Evolutionary conservation across 345 rosid species (phyloP), one percentile per base, ranked within the genome.

Genomic region (Hirschfeldia incana): DNA sequence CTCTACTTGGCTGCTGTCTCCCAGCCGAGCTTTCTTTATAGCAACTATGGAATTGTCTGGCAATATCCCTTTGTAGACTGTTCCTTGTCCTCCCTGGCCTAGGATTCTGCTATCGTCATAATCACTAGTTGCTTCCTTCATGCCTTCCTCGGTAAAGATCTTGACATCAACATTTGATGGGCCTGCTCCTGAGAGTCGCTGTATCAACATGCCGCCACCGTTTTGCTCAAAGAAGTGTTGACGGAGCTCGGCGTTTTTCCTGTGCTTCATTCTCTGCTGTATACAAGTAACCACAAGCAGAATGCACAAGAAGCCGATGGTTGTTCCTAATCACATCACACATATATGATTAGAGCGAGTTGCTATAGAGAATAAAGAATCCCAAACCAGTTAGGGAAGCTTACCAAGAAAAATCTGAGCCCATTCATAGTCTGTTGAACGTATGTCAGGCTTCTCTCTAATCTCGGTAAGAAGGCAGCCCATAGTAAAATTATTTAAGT

Each of bases 401-500:
- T 34, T 65, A 65, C 69, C 69, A 65, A 65, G 69, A 65, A 36
- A 8, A 65, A 65, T 65, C 6, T 4, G 11, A 36, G 69, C 17
- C 69, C 72, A 68, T 36, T 1, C 49, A 15, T 39, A 39, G 46
- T 39, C 46, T 39, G 46, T 9, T 39, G 46, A 39, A 39, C 46
- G 12, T 39, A 10, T 9, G 46, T 4, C 89, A 86, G 1, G 0
- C 33, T 3, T 8, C 1, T 8, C 28, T 29, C 58, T 63, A 66
- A 0, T 39, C 46, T 39, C 46, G 46, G 46, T 39, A 39, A 10
- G 64, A 6, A 0, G 8, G 65, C 78, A 53, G 32, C 17, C 11
- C 7, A 9, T 39, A 5, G 13, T 49, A 4, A 8, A 15, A 12
- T 3, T 0, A 30, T 69, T 2, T 69, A 15, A 30, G 29, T 16